Evolutionary conservation across 2,329 filamentous ascomycete genomes (phyloP).

Genomic region (Fusarium heterosporum): DNA sequence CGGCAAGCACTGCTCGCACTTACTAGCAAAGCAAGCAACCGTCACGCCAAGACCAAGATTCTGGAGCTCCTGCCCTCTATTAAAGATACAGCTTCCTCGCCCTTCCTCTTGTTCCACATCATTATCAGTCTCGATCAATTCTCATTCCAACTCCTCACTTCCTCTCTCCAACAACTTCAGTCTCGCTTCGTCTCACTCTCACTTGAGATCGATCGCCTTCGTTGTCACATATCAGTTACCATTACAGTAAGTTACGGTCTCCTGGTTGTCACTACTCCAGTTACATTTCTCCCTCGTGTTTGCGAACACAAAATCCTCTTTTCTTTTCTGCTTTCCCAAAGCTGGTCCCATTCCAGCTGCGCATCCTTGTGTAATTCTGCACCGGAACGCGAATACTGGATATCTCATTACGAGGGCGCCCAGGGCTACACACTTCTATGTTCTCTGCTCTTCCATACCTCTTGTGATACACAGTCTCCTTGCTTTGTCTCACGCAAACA

Average conservation of each 20-base stretch:
- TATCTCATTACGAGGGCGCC: constrained; percentile 33
- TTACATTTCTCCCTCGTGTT: background rate
- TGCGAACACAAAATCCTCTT: background rate
- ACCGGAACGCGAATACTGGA: constrained; percentile 19
- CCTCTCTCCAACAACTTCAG: constrained; percentile 36
- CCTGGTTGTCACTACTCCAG: constrained; percentile 2
- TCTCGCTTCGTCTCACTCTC: constrained; percentile 37
- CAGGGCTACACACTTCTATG: constrained; percentile 24
- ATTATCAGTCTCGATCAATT: constrained; percentile 32
- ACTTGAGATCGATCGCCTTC: constrained; percentile 39
- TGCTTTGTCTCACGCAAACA: constrained; percentile 50
- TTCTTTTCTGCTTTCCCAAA: background rate
- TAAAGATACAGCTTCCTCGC: constrained; percentile 44
- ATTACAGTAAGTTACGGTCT: constrained; percentile 24
- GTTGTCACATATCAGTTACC: constrained; percentile 40
- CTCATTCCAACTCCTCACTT: constrained; percentile 43
- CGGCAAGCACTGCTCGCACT: constrained; percentile 27
- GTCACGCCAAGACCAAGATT: constrained; percentile 39
- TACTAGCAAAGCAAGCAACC: constrained; percentile 34
- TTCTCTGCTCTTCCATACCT: constrained; percentile 36
- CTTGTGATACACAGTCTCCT: constrained; percentile 42
- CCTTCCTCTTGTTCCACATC: constrained; percentile 39
- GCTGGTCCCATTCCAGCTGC: constrained; percentile 19
- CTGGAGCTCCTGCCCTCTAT: constrained; percentile 37
- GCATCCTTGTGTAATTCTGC: constrained; percentile 9